Percentiles rank a stretch among this genome's conserved stretches.
Conservation (phyloP, 352 stramenopile genomes). For the Pythium scleroteichum region DNA sequence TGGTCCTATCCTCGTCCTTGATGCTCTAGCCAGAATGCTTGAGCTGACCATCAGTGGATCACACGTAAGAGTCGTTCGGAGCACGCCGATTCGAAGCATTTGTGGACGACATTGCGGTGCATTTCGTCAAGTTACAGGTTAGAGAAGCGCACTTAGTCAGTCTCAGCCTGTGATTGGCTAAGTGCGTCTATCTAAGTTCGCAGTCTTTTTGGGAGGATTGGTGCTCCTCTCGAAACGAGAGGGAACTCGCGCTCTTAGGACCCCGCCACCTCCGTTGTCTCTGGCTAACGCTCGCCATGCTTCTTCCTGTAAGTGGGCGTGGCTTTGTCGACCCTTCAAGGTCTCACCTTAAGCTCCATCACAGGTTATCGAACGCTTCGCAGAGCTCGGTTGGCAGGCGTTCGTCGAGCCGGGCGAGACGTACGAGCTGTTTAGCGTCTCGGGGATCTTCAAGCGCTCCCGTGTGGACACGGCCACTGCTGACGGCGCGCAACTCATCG, state of each 20-base stretch:
- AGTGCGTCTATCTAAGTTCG: constrained; percentile 30
- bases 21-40: no score
- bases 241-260: constrained; percentile 18
- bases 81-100: no score
- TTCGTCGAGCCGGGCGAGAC: constrained; percentile 83
- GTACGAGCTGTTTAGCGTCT: constrained; percentile 85
- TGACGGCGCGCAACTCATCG: constrained; percentile 32
- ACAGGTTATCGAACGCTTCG: constrained; percentile 78
- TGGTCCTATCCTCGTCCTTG: no score
- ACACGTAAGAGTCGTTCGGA: no score
- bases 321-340: constrained; percentile 1
- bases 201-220: not conserved
- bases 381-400: constrained; percentile 73
- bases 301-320: not conserved
- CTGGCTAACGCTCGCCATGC: no score
- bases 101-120: no score
- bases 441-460: constrained; percentile 48
- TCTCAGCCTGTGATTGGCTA: no score
- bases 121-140: no score
- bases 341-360: not conserved
- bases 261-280: no score
- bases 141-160: no score
- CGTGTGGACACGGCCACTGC: constrained; percentile 24
- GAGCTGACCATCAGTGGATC: no score
- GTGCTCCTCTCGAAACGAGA: constrained; percentile 6